Conservation (phyloP, 2,329 filamentous ascomycete genomes). For the Aspergillus novoparasiticus region DNA sequence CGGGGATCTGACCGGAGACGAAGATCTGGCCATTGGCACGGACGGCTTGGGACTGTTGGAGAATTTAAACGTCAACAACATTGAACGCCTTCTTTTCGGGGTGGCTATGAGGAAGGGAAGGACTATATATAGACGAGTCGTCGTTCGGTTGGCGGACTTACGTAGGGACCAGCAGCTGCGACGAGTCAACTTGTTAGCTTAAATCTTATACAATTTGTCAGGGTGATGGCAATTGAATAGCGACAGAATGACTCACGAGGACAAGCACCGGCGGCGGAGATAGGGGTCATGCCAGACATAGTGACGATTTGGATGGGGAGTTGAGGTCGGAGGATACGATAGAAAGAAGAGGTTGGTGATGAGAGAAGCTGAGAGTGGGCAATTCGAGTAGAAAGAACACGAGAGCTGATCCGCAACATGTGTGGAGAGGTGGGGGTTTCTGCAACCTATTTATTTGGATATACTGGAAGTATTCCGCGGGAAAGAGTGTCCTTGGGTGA, state of each 20-base stretch:
- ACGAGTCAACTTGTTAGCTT: conserved; percentile 11
- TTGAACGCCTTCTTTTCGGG: background rate
- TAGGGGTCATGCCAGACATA: conserved; percentile 43
- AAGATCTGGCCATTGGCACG: conserved; percentile 69
- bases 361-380: conserved; percentile 16
- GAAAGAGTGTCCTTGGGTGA: conserved; percentile 15
- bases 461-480: conserved; percentile 21
- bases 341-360: conserved; percentile 16
- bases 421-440: conserved; percentile 5
- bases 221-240: background rate
- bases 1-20: conserved; percentile 77
- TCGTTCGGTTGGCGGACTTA: conserved; percentile 27
- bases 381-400: conserved; percentile 15
- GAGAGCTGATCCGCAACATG: conserved; percentile 30
- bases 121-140: background rate
- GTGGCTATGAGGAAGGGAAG: background rate
- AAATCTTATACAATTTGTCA: background rate
- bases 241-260: conserved; percentile 42
- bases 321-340: conserved; percentile 5
- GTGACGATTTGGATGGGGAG: conserved; percentile 22
- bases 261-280: conserved; percentile 48
- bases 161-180: conserved; percentile 47
- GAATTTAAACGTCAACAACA: background rate
- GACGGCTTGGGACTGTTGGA: conserved; percentile 59
- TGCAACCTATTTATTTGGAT: background rate